Evolutionary conservation across 371 early-diverging fungal genomes (phyloP).

Genomic region (Caulochytrium protostelioides): DNA sequence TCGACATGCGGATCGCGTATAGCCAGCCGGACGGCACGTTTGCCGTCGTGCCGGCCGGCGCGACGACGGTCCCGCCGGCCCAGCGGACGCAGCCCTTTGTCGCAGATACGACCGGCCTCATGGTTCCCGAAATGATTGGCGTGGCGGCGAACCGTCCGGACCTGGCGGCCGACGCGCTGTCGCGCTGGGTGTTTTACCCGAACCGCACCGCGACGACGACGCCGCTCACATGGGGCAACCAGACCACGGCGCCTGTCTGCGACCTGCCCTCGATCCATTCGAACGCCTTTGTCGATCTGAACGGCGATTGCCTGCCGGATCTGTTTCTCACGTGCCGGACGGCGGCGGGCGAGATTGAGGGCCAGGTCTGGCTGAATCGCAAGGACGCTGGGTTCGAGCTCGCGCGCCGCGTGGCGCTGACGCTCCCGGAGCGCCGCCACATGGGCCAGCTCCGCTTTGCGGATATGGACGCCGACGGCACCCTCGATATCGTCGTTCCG

Average conservation of each 20-base stretch:
- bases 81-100: neutral
- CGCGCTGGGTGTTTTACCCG: conserved; percentile 3
- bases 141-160: conserved; percentile 1
- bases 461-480: conserved; percentile 78
- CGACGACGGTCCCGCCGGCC: neutral
- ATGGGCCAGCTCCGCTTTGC: conserved; percentile 70
- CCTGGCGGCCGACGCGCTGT: neutral
- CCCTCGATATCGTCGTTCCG: conserved; percentile 59
- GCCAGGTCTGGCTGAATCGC: conserved; percentile 57
- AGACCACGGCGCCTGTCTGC: conserved; percentile 25
- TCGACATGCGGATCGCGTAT: conserved; percentile 43
- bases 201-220: conserved; percentile 8
- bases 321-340: conserved; percentile 54
- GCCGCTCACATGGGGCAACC: conserved; percentile 9
- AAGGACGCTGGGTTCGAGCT: conserved; percentile 37
- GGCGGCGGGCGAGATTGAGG: conserved; percentile 15
- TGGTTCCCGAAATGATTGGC: neutral
- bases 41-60: neutral
- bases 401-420: too few species aligned
- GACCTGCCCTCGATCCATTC: conserved; percentile 52
- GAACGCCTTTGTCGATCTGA: conserved; percentile 69
- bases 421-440: too few species aligned
- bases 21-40: conserved; percentile 13
- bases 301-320: conserved; percentile 76
- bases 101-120: neutral